These are phyloP conservation scores for Globisporangium camurandrum DNA, from an alignment of 352 stramenopile species.

Conservation along the genomic window DNA sequence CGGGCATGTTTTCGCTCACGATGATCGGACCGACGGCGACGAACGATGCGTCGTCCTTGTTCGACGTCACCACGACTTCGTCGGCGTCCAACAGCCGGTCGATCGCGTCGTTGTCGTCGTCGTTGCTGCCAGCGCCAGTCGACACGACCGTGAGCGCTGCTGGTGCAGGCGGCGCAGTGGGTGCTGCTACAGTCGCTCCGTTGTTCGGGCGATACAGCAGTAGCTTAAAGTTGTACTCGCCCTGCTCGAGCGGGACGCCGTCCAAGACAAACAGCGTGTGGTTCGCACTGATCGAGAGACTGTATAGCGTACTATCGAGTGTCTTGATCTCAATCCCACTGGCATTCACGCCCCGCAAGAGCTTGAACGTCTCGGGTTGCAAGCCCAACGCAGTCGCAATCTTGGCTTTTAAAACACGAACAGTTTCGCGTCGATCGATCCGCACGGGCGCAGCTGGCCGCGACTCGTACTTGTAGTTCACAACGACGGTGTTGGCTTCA, in stretches of 20 bases:
- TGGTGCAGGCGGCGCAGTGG: constrained; percentile 1
- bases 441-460: constrained; percentile 36
- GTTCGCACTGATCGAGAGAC: constrained; percentile 65
- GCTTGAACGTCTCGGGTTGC: constrained; percentile 53
- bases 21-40: constrained; percentile 53
- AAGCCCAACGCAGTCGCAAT: constrained; percentile 45
- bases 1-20: constrained; percentile 66
- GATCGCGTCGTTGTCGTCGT: constrained; percentile 16
- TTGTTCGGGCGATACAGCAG: constrained; percentile 41
- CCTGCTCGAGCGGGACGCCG: constrained; percentile 52
- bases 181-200: too few species aligned
- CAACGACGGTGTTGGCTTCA: constrained; percentile 68
- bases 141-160: constrained; percentile 16
- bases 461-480: constrained; percentile 64
- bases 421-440: constrained; percentile 69
- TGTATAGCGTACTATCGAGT: constrained; percentile 66
- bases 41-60: constrained; percentile 46
- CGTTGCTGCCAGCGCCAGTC: neutral
- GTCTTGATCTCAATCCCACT: constrained; percentile 76
- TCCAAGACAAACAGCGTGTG: constrained; percentile 59
- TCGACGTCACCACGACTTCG: constrained; percentile 43
- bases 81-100: constrained; percentile 46
- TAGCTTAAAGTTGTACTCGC: constrained; percentile 74
- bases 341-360: constrained; percentile 62
- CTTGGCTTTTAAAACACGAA: constrained; percentile 44